These are phyloP conservation scores for Cladophialophora bantiana DNA, from an alignment of 2,329 filamentous ascomycete species.

Conservation along the genomic window DNA sequence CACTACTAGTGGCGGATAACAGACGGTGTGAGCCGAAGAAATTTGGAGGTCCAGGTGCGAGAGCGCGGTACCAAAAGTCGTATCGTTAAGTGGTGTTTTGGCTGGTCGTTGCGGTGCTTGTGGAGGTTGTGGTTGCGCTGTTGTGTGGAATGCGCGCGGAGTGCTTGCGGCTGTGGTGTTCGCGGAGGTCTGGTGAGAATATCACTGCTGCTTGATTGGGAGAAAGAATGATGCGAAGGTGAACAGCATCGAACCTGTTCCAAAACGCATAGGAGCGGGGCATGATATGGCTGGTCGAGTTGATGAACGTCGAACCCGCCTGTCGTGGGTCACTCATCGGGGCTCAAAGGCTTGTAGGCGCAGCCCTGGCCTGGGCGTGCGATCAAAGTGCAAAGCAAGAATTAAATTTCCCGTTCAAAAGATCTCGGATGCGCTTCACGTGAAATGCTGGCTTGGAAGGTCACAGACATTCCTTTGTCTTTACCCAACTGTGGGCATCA, in stretches of 20 bases:
- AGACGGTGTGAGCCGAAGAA: slow-evolving; percentile 99
- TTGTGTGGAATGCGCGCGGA: neutral
- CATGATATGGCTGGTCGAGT: slow-evolving; percentile 15
- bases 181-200: neutral
- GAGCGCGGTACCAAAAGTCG: slow-evolving; percentile 97
- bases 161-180: neutral
- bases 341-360: slow-evolving; percentile 10
- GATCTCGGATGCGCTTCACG: neutral
- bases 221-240: slow-evolving; percentile 1
- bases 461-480: neutral
- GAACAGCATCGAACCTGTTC: neutral
- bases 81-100: slow-evolving; percentile 76
- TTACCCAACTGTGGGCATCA: slow-evolving; percentile 24
- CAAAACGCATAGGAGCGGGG: slow-evolving; percentile 10
- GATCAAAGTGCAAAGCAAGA: slow-evolving; percentile 12
- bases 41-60: slow-evolving; percentile 81
- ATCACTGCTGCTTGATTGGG: neutral
- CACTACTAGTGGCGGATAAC: slow-evolving; percentile 98
- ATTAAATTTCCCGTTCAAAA: slow-evolving; percentile 21
- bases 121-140: slow-evolving; percentile 15
- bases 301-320: slow-evolving; percentile 17
- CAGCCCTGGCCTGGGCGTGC: slow-evolving; percentile 9
- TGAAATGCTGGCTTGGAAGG: neutral
- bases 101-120: slow-evolving; percentile 7
- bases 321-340: slow-evolving; percentile 4